Evolutionary conservation across 352 stramenopile genomes (phyloP).

Genomic region (Pythium coloratum): DNA sequence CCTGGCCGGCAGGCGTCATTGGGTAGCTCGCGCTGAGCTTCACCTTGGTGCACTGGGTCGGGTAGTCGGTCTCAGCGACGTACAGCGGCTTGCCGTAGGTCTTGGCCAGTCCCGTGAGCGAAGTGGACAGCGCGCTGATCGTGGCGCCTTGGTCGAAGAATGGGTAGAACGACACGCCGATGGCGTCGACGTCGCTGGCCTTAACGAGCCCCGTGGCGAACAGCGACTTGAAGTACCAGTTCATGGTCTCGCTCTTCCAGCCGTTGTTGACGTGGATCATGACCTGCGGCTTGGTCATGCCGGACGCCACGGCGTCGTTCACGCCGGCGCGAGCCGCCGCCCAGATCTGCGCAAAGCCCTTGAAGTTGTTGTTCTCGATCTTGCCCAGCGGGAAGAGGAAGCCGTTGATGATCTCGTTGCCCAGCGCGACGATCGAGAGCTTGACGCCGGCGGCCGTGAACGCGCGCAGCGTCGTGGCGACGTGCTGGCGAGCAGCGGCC

Average conservation of each 20-base stretch:
- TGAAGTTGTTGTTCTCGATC: conserved; percentile 1
- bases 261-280: not conserved
- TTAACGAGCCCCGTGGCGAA: not conserved
- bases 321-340: not conserved
- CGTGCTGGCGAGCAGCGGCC: not conserved
- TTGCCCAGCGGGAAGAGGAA: not conserved
- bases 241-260: not conserved
- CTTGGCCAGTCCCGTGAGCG: not conserved
- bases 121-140: not conserved
- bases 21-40: not conserved
- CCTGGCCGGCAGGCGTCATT: not conserved
- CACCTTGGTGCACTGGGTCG: not conserved
- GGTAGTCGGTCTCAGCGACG: not conserved
- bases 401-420: not conserved
- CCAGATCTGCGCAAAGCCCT: not conserved
- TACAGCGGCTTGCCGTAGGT: not conserved
- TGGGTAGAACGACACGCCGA: not conserved
- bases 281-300: not conserved
- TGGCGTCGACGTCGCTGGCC: not conserved
- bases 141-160: not conserved
- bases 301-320: not conserved
- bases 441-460: not conserved
- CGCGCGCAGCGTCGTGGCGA: not conserved
- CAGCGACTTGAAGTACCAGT: not conserved
- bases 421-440: not conserved